A percentile compares a stretch with the other conserved stretches of the same genome.
Evolutionary conservation across 1,284 basidiomycete genomes (phyloP).

Genomic region (Meira miltonrushii): DNA sequence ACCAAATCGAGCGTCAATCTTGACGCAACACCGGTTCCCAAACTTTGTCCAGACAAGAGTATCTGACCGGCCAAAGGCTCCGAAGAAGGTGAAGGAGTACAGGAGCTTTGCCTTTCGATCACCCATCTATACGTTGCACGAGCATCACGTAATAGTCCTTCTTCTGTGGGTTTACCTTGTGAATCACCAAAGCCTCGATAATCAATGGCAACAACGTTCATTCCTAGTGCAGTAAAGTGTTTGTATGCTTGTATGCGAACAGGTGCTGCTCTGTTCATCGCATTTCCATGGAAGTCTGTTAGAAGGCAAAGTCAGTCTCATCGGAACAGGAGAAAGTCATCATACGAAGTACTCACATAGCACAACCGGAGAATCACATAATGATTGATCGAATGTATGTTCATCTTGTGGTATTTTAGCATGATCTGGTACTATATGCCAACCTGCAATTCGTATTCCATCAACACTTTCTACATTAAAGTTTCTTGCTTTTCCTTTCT

Average conservation of each 20-base stretch:
- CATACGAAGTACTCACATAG: constrained; percentile 55
- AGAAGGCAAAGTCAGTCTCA: not conserved
- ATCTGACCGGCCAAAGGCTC: constrained; percentile 60
- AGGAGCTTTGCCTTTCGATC: constrained; percentile 32
- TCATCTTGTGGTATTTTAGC: not conserved
- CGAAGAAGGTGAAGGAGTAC: not conserved
- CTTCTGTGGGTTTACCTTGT: constrained; percentile 68
- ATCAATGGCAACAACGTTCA: constrained; percentile 78
- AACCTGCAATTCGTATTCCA: constrained; percentile 1
- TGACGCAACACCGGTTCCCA: constrained; percentile 73
- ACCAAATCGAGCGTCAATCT: constrained; percentile 63
- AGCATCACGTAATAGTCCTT: constrained; percentile 71
- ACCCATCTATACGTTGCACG: constrained; percentile 76
- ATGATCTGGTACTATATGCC: constrained; percentile 5
- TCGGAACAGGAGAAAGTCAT: not conserved
- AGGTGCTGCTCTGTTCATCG: constrained; percentile 66
- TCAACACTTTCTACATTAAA: not conserved
- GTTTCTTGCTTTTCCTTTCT: constrained; percentile 1
- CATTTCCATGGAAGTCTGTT: constrained; percentile 77
- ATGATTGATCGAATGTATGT: constrained; percentile 12
- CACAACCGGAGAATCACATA: constrained; percentile 63
- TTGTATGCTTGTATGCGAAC: constrained; percentile 65
- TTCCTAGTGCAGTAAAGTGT: constrained; percentile 60
- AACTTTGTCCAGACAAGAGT: constrained; percentile 70
- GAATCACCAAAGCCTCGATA: constrained; percentile 92